Conservation (phyloP, 2,329 filamentous ascomycete genomes). For the Talaromyces sp. region DNA sequence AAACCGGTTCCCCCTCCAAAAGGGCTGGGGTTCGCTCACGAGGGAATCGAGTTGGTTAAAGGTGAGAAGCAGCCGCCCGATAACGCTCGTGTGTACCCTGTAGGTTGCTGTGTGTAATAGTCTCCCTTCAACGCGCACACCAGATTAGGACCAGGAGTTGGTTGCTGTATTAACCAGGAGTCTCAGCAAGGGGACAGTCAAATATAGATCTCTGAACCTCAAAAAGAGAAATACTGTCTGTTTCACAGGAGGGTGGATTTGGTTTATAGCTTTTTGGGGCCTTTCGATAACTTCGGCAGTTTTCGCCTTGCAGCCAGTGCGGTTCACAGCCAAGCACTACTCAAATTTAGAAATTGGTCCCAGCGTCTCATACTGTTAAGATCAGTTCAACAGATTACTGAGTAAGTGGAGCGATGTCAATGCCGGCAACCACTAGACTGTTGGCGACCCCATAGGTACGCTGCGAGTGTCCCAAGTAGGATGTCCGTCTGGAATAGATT, state of each 20-base stretch:
- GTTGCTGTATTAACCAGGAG: slow-evolving; percentile 18
- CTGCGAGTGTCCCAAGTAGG: slow-evolving; percentile 20
- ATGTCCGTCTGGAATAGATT: slow-evolving; percentile 11
- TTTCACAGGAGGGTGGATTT: slow-evolving; percentile 19
- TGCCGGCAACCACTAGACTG: slow-evolving; percentile 19
- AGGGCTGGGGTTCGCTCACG: slow-evolving; percentile 18
- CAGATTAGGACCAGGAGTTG: slow-evolving; percentile 17
- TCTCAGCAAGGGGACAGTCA: slow-evolving; percentile 21
- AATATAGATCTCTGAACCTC: slow-evolving; percentile 8
- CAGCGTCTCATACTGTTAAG: slow-evolving; percentile 10
- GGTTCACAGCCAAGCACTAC: slow-evolving; percentile 15
- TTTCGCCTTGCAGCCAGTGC: slow-evolving; percentile 20
- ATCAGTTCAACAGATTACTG: slow-evolving; percentile 7
- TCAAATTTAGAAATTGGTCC: slow-evolving; percentile 14
- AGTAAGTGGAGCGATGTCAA: slow-evolving; percentile 18
- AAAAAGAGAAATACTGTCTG: slow-evolving; percentile 16
- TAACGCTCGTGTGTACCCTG: slow-evolving; percentile 16
- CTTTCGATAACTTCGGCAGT: slow-evolving; percentile 4
- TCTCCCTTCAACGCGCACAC: slow-evolving; percentile 21
- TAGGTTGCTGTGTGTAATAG: slow-evolving; percentile 13
- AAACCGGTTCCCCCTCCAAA: slow-evolving; percentile 11
- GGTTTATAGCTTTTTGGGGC: slow-evolving; percentile 21
- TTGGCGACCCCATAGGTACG: slow-evolving; percentile 19
- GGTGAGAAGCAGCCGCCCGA: slow-evolving; percentile 11
- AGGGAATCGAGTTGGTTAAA: slow-evolving; percentile 14